Conservation (phyloP, 352 stramenopile species). For the Phytophthora sojae region DNA sequence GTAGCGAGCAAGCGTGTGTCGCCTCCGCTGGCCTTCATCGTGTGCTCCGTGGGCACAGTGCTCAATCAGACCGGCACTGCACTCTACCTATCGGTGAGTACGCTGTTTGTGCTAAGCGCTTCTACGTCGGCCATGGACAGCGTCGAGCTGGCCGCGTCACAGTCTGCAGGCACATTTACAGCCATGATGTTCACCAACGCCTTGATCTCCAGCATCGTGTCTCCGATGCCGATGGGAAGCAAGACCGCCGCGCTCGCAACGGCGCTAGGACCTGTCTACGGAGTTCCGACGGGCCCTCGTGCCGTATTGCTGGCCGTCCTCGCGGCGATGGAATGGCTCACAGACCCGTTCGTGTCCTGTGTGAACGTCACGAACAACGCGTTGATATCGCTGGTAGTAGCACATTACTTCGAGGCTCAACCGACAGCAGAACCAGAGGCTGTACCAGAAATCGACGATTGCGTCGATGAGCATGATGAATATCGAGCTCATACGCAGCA, state of each 20-base stretch:
- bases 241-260: conserved; percentile 47
- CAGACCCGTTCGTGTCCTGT: conserved; percentile 57
- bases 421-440: conserved; percentile 22
- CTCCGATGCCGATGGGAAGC: conserved; percentile 50
- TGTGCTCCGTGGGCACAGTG: conserved; percentile 52
- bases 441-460: conserved; percentile 4
- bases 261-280: conserved; percentile 56
- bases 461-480: background rate
- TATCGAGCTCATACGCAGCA: background rate
- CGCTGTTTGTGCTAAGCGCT: conserved; percentile 55
- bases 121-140: conserved; percentile 22
- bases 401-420: conserved; percentile 55
- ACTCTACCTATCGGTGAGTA: conserved; percentile 58
- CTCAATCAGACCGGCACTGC: conserved; percentile 76
- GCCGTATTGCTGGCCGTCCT: conserved; percentile 51
- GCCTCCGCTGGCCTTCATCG: conserved; percentile 61
- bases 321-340: conserved; percentile 62
- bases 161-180: conserved; percentile 37
- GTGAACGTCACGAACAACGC: conserved; percentile 65
- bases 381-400: conserved; percentile 59
- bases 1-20: conserved; percentile 61
- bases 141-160: conserved; percentile 23
- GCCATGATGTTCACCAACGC: conserved; percentile 48
- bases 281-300: conserved; percentile 31
- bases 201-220: conserved; percentile 45